phyloP scores from a whole-genome alignment of 441 rosid species.

The Raphanus hybrid region DNA sequence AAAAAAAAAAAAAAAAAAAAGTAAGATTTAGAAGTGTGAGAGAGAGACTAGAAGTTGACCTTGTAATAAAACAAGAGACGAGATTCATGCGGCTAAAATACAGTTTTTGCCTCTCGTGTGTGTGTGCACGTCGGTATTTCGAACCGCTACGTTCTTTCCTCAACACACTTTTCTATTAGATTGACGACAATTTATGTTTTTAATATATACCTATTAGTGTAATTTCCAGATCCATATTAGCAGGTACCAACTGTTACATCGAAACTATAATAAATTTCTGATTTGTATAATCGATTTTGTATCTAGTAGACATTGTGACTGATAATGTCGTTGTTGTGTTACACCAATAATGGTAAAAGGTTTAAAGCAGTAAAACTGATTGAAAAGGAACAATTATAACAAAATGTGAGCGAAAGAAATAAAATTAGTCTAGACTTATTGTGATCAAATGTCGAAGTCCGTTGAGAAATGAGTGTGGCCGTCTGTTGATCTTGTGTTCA shows the following conservation, averaged over 20 bases:
- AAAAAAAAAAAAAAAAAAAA: too few species aligned
- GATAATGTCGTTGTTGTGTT: neutral
- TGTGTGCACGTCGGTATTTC: conserved; percentile 20
- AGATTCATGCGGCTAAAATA: conserved; percentile 44
- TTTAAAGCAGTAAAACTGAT: neutral
- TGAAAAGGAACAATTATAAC: neutral
- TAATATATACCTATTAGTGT: conserved; percentile 18
- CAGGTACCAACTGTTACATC: conserved; percentile 41
- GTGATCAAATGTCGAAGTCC: neutral
- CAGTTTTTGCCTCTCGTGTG: conserved; percentile 42
- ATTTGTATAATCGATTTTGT: conserved; percentile 14
- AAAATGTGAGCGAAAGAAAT: neutral
- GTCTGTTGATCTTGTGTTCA: neutral
- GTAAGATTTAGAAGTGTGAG: conserved; percentile 27
- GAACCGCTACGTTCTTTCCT: conserved; percentile 21
- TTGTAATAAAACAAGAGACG: conserved; percentile 42
- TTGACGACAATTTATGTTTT: conserved; percentile 9
- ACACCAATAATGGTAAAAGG: neutral
- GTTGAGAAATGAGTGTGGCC: neutral
- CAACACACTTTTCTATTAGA: conserved; percentile 6
- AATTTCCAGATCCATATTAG: conserved; percentile 36
- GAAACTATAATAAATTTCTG: conserved; percentile 25
- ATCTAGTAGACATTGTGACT: neutral
- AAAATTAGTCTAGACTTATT: neutral
- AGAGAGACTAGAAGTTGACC: conserved; percentile 47